Evolutionary conservation across 768 basidiomycete genomes (phyloP).

Genomic region (Plicaturopsis crispa): DNA sequence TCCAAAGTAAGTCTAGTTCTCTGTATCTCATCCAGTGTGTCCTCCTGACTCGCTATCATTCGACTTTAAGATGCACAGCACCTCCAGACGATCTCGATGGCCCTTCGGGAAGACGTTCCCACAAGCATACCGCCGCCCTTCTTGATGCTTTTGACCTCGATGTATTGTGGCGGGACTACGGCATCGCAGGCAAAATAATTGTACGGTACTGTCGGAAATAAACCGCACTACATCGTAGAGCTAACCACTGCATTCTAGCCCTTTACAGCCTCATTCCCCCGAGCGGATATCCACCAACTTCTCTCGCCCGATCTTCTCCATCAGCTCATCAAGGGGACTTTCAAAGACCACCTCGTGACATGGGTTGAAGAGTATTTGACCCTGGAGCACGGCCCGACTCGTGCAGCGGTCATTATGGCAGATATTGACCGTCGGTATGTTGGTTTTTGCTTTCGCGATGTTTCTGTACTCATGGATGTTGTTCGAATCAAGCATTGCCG

Average conservation of each 20-base stretch:
- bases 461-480: not conserved
- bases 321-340: constrained; percentile 27
- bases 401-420: constrained; percentile 15
- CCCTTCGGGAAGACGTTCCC: constrained; percentile 6
- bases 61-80: constrained; percentile 17
- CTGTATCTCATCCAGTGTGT: constrained; percentile 9
- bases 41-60: constrained; percentile 7
- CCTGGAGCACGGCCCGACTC: constrained; percentile 6
- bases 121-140: constrained; percentile 13
- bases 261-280: constrained; percentile 9
- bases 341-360: constrained; percentile 29
- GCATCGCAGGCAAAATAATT: constrained; percentile 21
- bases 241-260: constrained; percentile 4
- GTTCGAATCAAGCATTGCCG: constrained; percentile 17
- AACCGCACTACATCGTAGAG: not conserved
- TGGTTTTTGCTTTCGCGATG: not conserved
- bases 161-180: constrained; percentile 23
- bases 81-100: constrained; percentile 17
- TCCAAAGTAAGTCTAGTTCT: constrained; percentile 15
- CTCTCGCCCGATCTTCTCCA: constrained; percentile 25
- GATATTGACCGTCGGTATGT: constrained; percentile 23
- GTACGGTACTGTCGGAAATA: constrained; percentile 14
- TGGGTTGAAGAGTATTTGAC: constrained; percentile 23
- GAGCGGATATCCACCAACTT: constrained; percentile 16
- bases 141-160: constrained; percentile 13